Evolutionary conservation across 108 stramenopile genomes (phyloP).

Genomic region (Epithemia pelagica): DNA sequence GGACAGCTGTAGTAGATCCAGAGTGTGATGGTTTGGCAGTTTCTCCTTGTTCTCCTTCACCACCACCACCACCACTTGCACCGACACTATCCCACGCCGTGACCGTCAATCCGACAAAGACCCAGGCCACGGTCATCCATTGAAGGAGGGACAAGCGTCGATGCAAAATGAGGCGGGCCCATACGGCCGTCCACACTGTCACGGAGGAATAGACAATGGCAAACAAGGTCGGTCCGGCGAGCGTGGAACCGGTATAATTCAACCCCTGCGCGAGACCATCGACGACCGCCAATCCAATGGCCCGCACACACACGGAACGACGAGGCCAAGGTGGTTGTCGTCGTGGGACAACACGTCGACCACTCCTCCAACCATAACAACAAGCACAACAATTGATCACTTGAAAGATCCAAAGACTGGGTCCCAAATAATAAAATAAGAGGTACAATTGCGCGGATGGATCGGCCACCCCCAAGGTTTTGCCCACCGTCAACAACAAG

Average conservation of each 20-base stretch:
- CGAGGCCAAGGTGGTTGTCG: background rate
- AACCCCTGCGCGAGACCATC: conserved; percentile 58
- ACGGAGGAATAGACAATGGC: conserved; percentile 66
- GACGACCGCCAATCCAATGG: conserved; percentile 51
- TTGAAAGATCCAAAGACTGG: conserved; percentile 4
- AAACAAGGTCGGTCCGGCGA: conserved; percentile 74
- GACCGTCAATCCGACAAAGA: conserved; percentile 55
- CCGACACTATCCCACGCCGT: conserved; percentile 41
- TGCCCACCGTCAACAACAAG: conserved; percentile 54
- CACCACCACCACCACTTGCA: too few relatives aligned
- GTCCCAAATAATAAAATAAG: conserved; percentile 70
- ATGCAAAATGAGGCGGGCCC: conserved; percentile 38
- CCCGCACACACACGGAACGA: conserved; percentile 11
- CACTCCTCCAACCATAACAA: too few relatives aligned
- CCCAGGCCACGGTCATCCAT: conserved; percentile 48
- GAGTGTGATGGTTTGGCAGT: too few relatives aligned
- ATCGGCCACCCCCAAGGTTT: conserved; percentile 52
- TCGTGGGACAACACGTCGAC: background rate
- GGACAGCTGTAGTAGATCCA: too few relatives aligned
- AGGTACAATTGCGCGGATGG: conserved; percentile 64
- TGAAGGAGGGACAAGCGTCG: conserved; percentile 36
- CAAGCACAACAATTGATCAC: conserved; percentile 11
- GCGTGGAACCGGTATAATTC: conserved; percentile 64
- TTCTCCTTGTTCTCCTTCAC: too few relatives aligned
- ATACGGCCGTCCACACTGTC: conserved; percentile 75